phyloP scores from a whole-genome alignment of 2,329 filamentous ascomycete species.

The Colletotrichum sp. region DNA sequence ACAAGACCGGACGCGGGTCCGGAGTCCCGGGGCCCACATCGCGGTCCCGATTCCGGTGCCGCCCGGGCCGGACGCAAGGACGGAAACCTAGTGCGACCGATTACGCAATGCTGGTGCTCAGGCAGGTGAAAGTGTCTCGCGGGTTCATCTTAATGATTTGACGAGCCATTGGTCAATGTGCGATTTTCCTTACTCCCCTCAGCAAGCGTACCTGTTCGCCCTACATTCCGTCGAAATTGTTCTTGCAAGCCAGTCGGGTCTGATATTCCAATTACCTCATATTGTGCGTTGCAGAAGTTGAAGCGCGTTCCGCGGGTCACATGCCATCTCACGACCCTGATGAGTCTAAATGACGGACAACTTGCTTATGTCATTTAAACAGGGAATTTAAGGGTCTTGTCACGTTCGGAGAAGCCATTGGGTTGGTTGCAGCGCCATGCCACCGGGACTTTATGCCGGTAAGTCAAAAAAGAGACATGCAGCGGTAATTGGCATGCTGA shows the following conservation, averaged over 20 bases:
- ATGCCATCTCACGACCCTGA: neutral
- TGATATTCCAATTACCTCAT: neutral
- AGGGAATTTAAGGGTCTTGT: neutral
- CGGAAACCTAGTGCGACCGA: neutral
- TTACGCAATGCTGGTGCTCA: neutral
- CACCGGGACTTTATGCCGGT: slow-evolving; percentile 1
- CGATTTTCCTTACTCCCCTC: neutral
- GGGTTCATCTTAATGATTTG: neutral
- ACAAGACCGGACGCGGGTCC: neutral
- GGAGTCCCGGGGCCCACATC: neutral
- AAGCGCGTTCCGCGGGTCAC: neutral
- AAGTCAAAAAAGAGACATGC: neutral
- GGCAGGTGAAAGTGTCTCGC: neutral
- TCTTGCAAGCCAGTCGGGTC: neutral
- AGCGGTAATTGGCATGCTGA: neutral
- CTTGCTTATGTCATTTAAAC: neutral
- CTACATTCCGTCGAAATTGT: neutral
- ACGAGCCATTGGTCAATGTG: neutral
- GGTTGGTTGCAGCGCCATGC: neutral
- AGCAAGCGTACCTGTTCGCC: neutral
- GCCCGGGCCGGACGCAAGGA: neutral
- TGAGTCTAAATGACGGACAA: neutral
- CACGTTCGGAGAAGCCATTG: neutral
- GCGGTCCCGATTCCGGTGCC: neutral
- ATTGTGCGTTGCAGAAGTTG: neutral